These are phyloP conservation scores for Teratosphaeria viscida DNA, from an alignment of 2,329 filamentous ascomycete species.

Conservation along the genomic window DNA sequence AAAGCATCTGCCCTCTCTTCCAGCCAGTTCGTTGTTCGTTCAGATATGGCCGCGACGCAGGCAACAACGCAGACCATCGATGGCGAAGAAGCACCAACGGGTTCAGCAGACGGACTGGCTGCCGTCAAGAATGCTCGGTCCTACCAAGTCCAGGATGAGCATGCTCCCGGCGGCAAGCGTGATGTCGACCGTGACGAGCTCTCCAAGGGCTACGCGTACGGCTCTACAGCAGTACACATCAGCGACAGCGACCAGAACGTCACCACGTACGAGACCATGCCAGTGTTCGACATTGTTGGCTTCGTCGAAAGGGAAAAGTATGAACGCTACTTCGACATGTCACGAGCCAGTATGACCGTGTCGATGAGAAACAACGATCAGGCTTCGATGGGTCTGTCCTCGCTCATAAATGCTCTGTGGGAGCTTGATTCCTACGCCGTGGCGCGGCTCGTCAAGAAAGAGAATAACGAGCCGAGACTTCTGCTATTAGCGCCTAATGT, in stretches of 20 bases:
- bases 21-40: conserved; percentile 58
- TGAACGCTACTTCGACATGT: conserved; percentile 76
- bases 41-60: conserved; percentile 38
- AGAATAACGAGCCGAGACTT: conserved; percentile 66
- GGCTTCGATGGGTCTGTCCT: conserved; percentile 74
- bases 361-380: conserved; percentile 70
- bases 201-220: conserved; percentile 91
- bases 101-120: conserved; percentile 41
- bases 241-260: conserved; percentile 77
- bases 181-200: conserved; percentile 75
- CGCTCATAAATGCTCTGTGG: conserved; percentile 75
- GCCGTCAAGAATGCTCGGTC: conserved; percentile 66
- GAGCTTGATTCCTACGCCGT: conserved; percentile 80
- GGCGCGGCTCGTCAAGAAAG: conserved; percentile 74
- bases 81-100: conserved; percentile 20
- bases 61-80: conserved; percentile 37
- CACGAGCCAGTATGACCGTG: conserved; percentile 66
- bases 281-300: conserved; percentile 71
- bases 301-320: conserved; percentile 62
- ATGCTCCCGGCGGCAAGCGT: conserved; percentile 64
- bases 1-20: conserved; percentile 63
- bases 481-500: conserved; percentile 72
- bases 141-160: conserved; percentile 70
- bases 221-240: conserved; percentile 82
- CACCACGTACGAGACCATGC: conserved; percentile 71